Percentiles rank a stretch among this genome's conserved stretches.
Evolutionary conservation across 2,329 filamentous ascomycete genomes (phyloP).

Genomic region (Aspergillaceae sp.): DNA sequence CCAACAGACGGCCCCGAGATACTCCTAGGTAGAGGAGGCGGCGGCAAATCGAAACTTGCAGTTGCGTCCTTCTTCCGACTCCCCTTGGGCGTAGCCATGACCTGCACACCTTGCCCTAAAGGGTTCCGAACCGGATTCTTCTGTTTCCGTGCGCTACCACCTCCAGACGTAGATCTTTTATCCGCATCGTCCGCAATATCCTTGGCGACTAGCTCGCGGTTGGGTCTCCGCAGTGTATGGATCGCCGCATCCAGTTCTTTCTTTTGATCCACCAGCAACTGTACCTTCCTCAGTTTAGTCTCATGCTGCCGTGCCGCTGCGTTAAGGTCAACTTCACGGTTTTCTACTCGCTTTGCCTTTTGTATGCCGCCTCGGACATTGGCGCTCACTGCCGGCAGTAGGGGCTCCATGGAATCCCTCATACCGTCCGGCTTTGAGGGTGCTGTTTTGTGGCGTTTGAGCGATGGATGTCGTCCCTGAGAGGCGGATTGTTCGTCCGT

Average conservation of each 20-base stretch:
- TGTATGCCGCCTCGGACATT: conserved; percentile 37
- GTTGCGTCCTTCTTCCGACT: conserved; percentile 25
- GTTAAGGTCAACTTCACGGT: conserved; percentile 42
- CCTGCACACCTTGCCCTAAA: conserved; percentile 37
- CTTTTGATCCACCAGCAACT: conserved; percentile 39
- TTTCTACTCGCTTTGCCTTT: conserved; percentile 37
- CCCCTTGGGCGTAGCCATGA: conserved; percentile 41
- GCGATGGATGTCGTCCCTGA: conserved; percentile 27
- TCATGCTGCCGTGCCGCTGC: conserved; percentile 38
- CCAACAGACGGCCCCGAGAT: conserved; percentile 18
- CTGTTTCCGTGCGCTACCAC: conserved; percentile 27
- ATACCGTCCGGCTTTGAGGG: conserved; percentile 31
- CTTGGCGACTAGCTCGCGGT: conserved; percentile 37
- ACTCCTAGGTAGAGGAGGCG: conserved; percentile 18
- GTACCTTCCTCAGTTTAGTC: conserved; percentile 38
- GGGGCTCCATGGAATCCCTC: conserved; percentile 35
- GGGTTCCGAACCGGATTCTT: conserved; percentile 36
- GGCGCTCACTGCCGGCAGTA: conserved; percentile 26
- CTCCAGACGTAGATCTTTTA: conserved; percentile 20
- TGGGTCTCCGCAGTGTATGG: conserved; percentile 39
- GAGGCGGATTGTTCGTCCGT: conserved; percentile 35
- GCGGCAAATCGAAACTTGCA: conserved; percentile 13
- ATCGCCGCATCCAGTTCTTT: conserved; percentile 43
- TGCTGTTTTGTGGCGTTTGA: conserved; percentile 36
- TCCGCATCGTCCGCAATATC: conserved; percentile 38